These are phyloP conservation scores for Fusarium avenaceum DNA, from an alignment of 2,329 filamentous ascomycete genomes.

Conservation along the genomic window DNA sequence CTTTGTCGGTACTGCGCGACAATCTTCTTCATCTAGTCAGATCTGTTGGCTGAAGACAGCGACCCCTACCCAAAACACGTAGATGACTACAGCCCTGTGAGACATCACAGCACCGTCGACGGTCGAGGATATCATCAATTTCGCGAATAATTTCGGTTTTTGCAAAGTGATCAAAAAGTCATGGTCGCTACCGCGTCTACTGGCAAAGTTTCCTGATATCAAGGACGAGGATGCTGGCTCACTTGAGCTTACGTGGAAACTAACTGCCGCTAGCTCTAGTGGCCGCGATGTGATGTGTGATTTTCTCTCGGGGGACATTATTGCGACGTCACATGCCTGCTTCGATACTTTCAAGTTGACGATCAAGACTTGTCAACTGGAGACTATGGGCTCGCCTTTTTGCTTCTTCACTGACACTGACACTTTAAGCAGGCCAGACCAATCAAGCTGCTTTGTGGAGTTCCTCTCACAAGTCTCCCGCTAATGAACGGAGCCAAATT, in stretches of 20 bases:
- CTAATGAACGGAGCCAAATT: not conserved
- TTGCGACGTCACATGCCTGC: not conserved
- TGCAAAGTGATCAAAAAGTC: not conserved
- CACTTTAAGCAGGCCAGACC: not conserved
- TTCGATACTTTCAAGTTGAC: not conserved
- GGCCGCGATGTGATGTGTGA: not conserved
- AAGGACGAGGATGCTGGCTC: not conserved
- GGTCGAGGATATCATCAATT: not conserved
- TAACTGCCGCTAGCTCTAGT: not conserved
- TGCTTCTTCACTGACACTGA: fast-evolving
- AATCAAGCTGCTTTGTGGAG: not conserved
- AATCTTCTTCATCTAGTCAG: not conserved
- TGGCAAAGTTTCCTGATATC: not conserved
- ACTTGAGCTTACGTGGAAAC: not conserved
- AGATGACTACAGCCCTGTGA: not conserved
- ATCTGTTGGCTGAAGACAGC: not conserved
- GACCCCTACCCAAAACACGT: not conserved
- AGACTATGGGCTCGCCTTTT: not conserved
- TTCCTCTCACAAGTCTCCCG: not conserved
- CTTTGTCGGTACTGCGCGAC: not conserved
- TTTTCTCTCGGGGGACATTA: not conserved
- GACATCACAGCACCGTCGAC: not conserved
- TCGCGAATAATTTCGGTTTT: not conserved
- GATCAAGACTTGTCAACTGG: not conserved
- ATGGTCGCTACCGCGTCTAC: not conserved